Base-by-base conservation (phyloP, 768 basidiomycete genomes). In the Podaxis sp. region DNA sequence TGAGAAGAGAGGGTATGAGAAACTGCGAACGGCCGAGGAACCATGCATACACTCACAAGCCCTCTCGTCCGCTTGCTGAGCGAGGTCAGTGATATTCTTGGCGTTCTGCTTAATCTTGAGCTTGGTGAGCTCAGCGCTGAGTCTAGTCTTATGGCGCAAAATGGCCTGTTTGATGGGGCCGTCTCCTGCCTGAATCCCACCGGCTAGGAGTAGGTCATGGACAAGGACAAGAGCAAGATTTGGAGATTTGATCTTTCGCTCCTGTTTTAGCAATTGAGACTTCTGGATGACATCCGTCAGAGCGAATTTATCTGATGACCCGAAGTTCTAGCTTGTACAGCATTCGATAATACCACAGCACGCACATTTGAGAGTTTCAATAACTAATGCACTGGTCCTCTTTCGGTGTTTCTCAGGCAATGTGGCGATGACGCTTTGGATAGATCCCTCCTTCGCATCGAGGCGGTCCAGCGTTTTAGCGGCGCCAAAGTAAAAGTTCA, bases 401-500 rank as follows among this genome's bases (percentile, higher is more conserved):
- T 91, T 91, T 69, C 89, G 83, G 66, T 83, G 82, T 74, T 88
- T 88, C 71, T 88, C 85, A 27, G 90, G 85, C 29, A 94, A 78
- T 59, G 85, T 83, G 19, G 85, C 85, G 46, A 96, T 77, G 37
- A 94, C 75, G 58, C 95, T 85, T 71, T 96, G 95, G 70, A 98
- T 90, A 13, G 93, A 96, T n/a, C 94, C 95, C 73, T 94, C 82
- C 73, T 90, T 94, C 49, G 86, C 83, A 72, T 96, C 91, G 63
- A 98, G 82, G 67, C 88, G 88, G 72, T 96, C 94, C 68, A 98
- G 79, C 4, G 87, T 82, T 69, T 87, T 82, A 66, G 89, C 89
- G 66, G 94, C 93, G 73, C 93, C 89, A 78, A 94, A 94, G 79
- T 97, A 97, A 78, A 96, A 95, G 80, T 96, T 96, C 95, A 97